These are phyloP conservation scores for Aspergillus sparsus DNA, from an alignment of 495 filamentous ascomycete species.

Conservation along the genomic window DNA sequence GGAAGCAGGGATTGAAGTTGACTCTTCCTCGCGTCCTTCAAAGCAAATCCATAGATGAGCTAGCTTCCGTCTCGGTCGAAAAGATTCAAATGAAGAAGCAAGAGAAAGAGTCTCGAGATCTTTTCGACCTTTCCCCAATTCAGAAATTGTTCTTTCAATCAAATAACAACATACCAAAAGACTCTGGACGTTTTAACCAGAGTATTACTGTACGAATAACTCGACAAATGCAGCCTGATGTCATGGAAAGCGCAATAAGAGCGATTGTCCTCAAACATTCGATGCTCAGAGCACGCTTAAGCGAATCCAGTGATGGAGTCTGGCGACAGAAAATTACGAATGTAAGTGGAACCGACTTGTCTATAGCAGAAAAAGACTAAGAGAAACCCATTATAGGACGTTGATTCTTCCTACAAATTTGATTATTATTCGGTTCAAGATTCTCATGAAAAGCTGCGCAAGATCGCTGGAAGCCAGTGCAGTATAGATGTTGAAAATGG, in stretches of 20 bases:
- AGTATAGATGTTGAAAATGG: slow-evolving; percentile 45
- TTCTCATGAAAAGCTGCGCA: slow-evolving; percentile 34
- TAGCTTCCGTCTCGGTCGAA: slow-evolving; percentile 33
- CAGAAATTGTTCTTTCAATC: slow-evolving; percentile 50
- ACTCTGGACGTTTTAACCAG: slow-evolving; percentile 64
- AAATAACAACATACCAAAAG: slow-evolving; percentile 44
- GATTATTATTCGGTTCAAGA: slow-evolving; percentile 32
- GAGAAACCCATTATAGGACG: slow-evolving; percentile 28
- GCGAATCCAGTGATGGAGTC: slow-evolving; percentile 28
- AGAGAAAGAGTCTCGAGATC: slow-evolving; percentile 42
- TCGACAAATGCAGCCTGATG: slow-evolving; percentile 47
- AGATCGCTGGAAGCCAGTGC: slow-evolving; percentile 41
- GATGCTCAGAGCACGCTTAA: slow-evolving; percentile 70
- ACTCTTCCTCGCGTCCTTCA: slow-evolving; percentile 42
- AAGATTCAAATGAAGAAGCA: slow-evolving; percentile 24
- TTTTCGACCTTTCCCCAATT: slow-evolving; percentile 55
- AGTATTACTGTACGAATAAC: slow-evolving; percentile 64
- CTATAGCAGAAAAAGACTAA: slow-evolving; percentile 20
- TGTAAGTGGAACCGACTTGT: slow-evolving; percentile 20
- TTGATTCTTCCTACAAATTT: slow-evolving; percentile 46
- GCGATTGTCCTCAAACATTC: slow-evolving; percentile 63
- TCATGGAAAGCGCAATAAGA: slow-evolving; percentile 55
- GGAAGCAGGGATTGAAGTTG: slow-evolving; percentile 40
- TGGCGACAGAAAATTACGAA: slow-evolving; percentile 48
- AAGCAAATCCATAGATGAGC: slow-evolving; percentile 36